phyloP scores from a whole-genome alignment of 805 yeast genomes.

The Candida insectorum region DNA sequence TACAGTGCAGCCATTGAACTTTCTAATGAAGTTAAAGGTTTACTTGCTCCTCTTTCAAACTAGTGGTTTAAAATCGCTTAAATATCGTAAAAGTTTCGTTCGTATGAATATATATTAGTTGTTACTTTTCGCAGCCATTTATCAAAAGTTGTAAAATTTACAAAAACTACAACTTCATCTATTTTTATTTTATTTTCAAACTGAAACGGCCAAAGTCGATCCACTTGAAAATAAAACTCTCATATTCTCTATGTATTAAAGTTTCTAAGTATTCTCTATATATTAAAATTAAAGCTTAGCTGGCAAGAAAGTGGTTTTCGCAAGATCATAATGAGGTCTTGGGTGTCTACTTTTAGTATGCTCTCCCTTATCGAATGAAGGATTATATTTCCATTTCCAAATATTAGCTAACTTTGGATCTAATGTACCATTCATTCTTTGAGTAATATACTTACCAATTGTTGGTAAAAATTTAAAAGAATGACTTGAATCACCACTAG shows the following conservation, averaged over 20 bases:
- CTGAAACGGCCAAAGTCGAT: no score
- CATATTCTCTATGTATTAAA: no score
- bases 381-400: constrained; percentile 13
- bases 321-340: constrained; percentile 11
- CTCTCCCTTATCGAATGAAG: constrained; percentile 12
- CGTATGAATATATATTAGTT: no score
- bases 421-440: constrained; percentile 26
- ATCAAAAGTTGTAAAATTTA: no score
- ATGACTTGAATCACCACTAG: constrained; percentile 49
- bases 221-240: no score
- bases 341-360: constrained; percentile 12
- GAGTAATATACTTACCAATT: constrained; percentile 41
- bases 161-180: no score
- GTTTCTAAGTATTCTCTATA: background rate
- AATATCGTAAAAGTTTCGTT: no score
- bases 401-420: constrained; percentile 18
- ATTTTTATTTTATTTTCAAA: no score
- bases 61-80: no score
- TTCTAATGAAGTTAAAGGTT: constrained; percentile 14
- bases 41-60: constrained; percentile 14
- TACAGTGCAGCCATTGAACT: constrained; percentile 32
- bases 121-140: no score
- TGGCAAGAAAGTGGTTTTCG: background rate
- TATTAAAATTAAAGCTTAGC: background rate
- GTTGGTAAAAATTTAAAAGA: constrained; percentile 45